Percentiles rank a stretch among this genome's conserved stretches.
phyloP scores from a whole-genome alignment of 192 early-diverging fungal species.

The Chytriomyces confervae region DNA sequence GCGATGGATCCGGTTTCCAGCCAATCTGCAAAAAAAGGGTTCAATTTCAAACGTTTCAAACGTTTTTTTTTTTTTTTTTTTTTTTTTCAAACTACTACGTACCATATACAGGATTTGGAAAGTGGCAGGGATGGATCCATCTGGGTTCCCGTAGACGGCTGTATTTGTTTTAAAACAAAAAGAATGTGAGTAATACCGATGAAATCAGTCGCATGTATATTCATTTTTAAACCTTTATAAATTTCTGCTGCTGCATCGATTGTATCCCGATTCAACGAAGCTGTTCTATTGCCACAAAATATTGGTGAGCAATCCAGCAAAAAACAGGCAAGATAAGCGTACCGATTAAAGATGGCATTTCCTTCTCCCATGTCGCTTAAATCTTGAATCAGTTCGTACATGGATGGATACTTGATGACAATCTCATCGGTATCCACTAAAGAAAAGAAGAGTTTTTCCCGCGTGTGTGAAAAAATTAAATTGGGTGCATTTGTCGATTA shows the following conservation, averaged over 20 bases:
- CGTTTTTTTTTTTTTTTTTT: no score
- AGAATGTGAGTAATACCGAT: conserved; percentile 1
- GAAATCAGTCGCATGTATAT: not conserved
- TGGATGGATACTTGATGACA: conserved; percentile 86
- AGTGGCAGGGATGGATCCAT: conserved; percentile 90
- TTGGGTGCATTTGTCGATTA: no score
- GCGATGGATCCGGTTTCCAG: conserved; percentile 88
- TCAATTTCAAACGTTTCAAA: not conserved
- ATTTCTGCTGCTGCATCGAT: conserved; percentile 82
- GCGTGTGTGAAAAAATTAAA: no score
- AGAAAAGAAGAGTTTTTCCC: not conserved
- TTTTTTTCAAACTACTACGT: not conserved
- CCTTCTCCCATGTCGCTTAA: conserved; percentile 92
- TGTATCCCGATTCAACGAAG: conserved; percentile 71
- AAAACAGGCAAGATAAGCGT: conserved; percentile 9
- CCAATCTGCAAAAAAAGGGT: conserved; percentile 68
- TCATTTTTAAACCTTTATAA: conserved; percentile 70
- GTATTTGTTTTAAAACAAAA: conserved; percentile 8
- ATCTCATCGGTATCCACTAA: conserved; percentile 90
- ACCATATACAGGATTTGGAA: conserved; percentile 73
- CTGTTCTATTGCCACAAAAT: conserved; percentile 30
- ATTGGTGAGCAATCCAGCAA: not conserved
- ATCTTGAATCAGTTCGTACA: conserved; percentile 90
- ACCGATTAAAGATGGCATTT: conserved; percentile 82
- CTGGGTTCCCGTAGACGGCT: conserved; percentile 87